Conservation (phyloP, 352 stramenopile genomes). For the Globisporangium sylvaticum region DNA sequence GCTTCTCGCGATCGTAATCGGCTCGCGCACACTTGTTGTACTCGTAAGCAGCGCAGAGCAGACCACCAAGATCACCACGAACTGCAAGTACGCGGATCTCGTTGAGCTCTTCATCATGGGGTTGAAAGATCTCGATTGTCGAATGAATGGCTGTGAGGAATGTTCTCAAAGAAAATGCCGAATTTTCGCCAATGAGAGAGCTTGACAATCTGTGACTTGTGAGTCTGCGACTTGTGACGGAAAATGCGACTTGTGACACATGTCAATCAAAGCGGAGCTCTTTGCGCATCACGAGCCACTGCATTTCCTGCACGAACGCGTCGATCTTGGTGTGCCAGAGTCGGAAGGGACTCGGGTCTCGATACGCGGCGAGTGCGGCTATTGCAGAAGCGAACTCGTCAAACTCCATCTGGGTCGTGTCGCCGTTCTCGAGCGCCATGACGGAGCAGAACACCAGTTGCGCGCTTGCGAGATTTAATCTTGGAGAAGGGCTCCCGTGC, state of each 20-base stretch:
- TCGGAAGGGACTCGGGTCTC: conserved; percentile 44
- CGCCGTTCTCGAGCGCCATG: conserved; percentile 52
- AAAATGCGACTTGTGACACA: neutral
- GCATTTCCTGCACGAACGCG: conserved; percentile 30
- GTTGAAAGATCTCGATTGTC: neutral
- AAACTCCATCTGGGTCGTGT: conserved; percentile 52
- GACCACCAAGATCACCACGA: neutral
- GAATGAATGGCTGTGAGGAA: neutral
- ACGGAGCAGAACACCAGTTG: conserved; percentile 39
- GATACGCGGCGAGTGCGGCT: conserved; percentile 38
- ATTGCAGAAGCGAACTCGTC: conserved; percentile 52
- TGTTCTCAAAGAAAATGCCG: neutral
- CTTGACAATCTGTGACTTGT: neutral
- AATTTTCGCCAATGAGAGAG: neutral
- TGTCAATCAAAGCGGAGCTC: conserved; percentile 14
- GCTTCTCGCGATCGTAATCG: neutral
- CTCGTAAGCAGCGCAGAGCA: neutral
- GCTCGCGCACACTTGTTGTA: neutral
- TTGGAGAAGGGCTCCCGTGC: neutral
- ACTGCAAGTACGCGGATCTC: neutral
- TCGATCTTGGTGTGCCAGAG: conserved; percentile 56
- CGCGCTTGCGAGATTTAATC: conserved; percentile 9
- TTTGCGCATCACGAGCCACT: neutral
- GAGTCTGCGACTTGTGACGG: neutral
- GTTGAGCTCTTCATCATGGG: neutral